Percentiles rank a stretch among this genome's conserved stretches.
phyloP scores from a whole-genome alignment of 345 rosid genomes.

The Brassica juncea region DNA sequence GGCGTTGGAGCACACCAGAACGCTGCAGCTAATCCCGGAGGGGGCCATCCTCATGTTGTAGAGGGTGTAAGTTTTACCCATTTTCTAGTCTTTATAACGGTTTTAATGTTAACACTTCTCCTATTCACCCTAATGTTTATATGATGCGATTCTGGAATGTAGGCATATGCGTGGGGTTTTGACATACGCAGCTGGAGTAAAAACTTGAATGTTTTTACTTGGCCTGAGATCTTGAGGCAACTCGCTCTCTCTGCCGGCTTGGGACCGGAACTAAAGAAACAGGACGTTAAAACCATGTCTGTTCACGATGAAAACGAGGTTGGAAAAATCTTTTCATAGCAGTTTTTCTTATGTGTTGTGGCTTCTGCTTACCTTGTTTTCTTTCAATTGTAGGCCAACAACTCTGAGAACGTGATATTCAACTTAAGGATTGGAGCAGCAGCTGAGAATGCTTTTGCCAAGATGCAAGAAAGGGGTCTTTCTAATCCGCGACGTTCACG shows the following conservation, averaged over 20 bases:
- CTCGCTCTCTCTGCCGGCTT: constrained; percentile 79
- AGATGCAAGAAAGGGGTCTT: constrained; percentile 85
- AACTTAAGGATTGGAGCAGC: constrained; percentile 77
- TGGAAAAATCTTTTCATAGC: constrained; percentile 8
- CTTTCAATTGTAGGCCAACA: constrained; percentile 54
- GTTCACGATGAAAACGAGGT: constrained; percentile 71
- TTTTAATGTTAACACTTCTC: background rate
- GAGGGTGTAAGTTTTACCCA: constrained; percentile 66
- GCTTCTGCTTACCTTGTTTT: constrained; percentile 9
- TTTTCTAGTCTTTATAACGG: background rate
- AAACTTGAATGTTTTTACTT: constrained; percentile 72
- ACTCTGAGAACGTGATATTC: constrained; percentile 66
- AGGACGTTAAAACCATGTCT: constrained; percentile 48
- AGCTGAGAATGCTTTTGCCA: constrained; percentile 78
- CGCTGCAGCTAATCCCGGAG: constrained; percentile 69
- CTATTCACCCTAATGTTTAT: background rate
- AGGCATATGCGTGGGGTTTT: constrained; percentile 98
- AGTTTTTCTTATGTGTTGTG: background rate
- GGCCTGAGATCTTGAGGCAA: constrained; percentile 94
- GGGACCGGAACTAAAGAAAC: constrained; percentile 73
- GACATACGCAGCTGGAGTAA: constrained; percentile 76
- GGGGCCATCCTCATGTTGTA: constrained; percentile 85
- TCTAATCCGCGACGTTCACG: constrained; percentile 77
- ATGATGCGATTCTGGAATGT: constrained; percentile 14
- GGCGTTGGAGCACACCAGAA: constrained; percentile 68